Evolutionary conservation across 1,284 basidiomycete species (phyloP).

Genomic region (Cryptococcus hybrid): DNA sequence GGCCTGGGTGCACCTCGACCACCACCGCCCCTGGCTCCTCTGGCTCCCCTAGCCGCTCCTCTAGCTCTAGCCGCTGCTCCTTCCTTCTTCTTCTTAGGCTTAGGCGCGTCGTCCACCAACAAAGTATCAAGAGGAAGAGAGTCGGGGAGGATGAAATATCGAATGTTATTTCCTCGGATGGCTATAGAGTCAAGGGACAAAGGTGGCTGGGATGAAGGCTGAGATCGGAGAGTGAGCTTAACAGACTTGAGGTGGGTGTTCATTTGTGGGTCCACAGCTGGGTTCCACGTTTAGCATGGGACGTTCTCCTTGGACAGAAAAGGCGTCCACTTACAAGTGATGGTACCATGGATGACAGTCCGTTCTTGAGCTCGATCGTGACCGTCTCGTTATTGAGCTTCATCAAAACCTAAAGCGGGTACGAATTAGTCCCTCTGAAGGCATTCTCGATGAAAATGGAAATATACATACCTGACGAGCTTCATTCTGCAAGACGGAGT

Average conservation of each 20-base stretch:
- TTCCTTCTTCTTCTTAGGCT: constrained; percentile 73
- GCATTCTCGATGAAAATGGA: neutral
- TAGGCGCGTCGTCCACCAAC: constrained; percentile 95
- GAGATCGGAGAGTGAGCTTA: constrained; percentile 86
- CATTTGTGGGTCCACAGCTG: constrained; percentile 96
- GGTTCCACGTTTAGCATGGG: neutral
- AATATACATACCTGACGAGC: constrained; percentile 49
- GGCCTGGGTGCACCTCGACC: constrained; percentile 36
- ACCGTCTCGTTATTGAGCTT: constrained; percentile 99
- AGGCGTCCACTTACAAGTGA: constrained; percentile 70
- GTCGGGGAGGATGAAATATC: constrained; percentile 85
- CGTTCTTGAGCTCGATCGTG: constrained; percentile 97
- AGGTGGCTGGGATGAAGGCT: constrained; percentile 53
- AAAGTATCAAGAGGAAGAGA: constrained; percentile 94
- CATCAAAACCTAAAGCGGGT: constrained; percentile 75
- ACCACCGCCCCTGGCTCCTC: constrained; percentile 37
- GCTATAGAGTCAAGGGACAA: constrained; percentile 76
- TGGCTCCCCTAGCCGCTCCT: constrained; percentile 19
- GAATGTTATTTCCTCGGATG: constrained; percentile 89
- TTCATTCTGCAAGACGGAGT: constrained; percentile 51
- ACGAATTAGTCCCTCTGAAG: neutral
- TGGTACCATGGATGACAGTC: constrained; percentile 91
- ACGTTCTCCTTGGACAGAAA: neutral
- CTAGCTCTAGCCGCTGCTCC: constrained; percentile 27
- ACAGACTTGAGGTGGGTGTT: constrained; percentile 97